Conservation (phyloP, 1,284 basidiomycete genomes). For the Apiotrichum domesticum region DNA sequence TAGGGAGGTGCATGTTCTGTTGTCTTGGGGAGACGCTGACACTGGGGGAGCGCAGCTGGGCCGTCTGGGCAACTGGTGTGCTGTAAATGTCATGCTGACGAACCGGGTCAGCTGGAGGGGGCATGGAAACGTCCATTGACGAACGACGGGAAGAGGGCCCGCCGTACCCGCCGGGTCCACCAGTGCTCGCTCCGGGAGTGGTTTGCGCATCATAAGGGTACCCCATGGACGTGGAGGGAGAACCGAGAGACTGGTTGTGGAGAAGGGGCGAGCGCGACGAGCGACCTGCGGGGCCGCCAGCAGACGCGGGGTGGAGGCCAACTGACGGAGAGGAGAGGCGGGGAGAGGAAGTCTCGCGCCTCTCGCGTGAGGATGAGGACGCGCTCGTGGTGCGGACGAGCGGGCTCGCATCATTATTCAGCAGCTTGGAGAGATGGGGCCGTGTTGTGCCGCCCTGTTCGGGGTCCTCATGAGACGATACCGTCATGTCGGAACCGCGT, state of each 20-base stretch:
- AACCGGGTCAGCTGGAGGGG: slow-evolving; percentile 29
- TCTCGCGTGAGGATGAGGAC: slow-evolving; percentile 3
- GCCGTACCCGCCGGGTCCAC: not conserved
- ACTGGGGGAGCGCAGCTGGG: slow-evolving; percentile 33
- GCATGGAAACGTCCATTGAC: slow-evolving; percentile 21
- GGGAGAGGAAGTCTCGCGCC: slow-evolving; percentile 1
- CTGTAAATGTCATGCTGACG: slow-evolving; percentile 3
- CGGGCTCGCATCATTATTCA: slow-evolving; percentile 26
- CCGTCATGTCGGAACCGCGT: slow-evolving; percentile 11
- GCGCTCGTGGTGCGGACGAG: slow-evolving; percentile 2
- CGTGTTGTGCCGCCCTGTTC: slow-evolving; percentile 2
- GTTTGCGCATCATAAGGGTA: slow-evolving; percentile 1
- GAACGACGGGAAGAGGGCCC: slow-evolving; percentile 15
- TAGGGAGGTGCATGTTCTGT: slow-evolving; percentile 19
- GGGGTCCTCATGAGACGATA: slow-evolving; percentile 11
- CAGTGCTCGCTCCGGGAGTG: not conserved
- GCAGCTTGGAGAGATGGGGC: slow-evolving; percentile 21
- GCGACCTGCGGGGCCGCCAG: not conserved
- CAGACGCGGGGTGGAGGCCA: slow-evolving; percentile 4
- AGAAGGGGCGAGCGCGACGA: slow-evolving; percentile 12
- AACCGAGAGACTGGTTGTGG: slow-evolving; percentile 1
- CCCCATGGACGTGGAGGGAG: not conserved
- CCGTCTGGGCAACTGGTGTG: slow-evolving; percentile 11
- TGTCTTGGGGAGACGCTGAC: slow-evolving; percentile 36
- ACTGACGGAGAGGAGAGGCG: slow-evolving; percentile 10